These are phyloP conservation scores for Mycena crocata DNA, from an alignment of 768 basidiomycete genomes.

Conservation along the genomic window DNA sequence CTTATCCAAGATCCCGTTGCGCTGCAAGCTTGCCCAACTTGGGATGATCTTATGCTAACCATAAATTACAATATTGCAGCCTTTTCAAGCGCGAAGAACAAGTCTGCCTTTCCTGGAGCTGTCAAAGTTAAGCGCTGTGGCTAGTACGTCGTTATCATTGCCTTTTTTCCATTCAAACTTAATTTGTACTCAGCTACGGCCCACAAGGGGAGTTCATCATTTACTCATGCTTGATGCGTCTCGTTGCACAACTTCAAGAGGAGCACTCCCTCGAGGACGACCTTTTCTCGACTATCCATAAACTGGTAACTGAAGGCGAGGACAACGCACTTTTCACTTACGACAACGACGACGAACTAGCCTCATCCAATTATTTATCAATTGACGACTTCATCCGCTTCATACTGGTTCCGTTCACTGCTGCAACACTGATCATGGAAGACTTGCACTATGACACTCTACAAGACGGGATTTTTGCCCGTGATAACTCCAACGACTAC, in stretches of 20 bases:
- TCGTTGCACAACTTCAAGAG: background rate
- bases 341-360: too few species aligned
- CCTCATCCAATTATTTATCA: background rate
- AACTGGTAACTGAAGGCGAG: background rate
- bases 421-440: background rate
- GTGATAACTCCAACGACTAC: background rate
- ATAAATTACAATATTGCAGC: background rate
- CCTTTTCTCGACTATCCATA: background rate
- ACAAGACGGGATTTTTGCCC: background rate
- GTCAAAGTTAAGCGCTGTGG: background rate
- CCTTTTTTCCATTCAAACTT: background rate
- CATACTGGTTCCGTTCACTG: background rate
- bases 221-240: background rate
- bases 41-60: background rate
- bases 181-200: background rate
- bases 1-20: background rate
- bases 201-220: background rate
- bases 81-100: background rate
- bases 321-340: background rate
- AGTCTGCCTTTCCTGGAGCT: background rate
- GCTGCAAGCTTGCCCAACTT: background rate
- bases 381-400: background rate
- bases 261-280: background rate
- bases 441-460: background rate
- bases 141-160: background rate